A percentile compares a stretch with the other conserved stretches of the same genome.
Evolutionary conservation across 306 rosid species (phyloP).

Genomic region (Vigna hirtella): DNA sequence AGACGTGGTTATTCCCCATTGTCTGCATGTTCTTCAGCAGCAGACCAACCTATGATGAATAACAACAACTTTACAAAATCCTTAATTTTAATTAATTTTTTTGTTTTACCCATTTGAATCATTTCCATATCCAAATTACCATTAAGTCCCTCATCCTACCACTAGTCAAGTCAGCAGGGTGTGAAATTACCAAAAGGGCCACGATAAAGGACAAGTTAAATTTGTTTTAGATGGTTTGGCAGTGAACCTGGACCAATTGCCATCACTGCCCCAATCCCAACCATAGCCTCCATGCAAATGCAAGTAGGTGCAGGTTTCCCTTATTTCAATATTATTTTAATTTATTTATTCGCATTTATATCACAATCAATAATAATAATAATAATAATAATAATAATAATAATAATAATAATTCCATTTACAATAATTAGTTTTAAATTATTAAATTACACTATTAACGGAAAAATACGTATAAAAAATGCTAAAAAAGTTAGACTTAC

Average conservation of each 20-base stretch:
- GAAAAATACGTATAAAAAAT: too few species aligned
- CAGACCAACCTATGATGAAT: background rate
- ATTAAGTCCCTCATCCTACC: too few species aligned
- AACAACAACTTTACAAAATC: background rate
- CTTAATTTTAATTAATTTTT: too few species aligned
- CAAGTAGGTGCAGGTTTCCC: background rate
- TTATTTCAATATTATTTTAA: background rate
- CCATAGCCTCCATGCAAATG: conserved; percentile 13
- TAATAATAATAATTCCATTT: too few species aligned
- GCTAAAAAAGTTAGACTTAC: too few species aligned
- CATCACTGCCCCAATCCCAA: background rate
- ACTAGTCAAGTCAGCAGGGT: background rate
- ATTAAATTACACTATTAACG: too few species aligned
- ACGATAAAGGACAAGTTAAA: conserved; percentile 11
- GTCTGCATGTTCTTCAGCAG: background rate
- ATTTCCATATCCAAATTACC: background rate
- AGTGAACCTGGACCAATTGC: conserved; percentile 41
- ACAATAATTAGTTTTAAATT: too few species aligned
- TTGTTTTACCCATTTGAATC: background rate
- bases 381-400: too few species aligned
- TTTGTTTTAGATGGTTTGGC: background rate
- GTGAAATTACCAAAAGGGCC: background rate
- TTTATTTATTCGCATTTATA: background rate
- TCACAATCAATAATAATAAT: too few species aligned
- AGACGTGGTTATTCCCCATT: conserved; percentile 7